Conservation (phyloP, 768 basidiomycete species). For the Macrolepiota albuminosa region DNA sequence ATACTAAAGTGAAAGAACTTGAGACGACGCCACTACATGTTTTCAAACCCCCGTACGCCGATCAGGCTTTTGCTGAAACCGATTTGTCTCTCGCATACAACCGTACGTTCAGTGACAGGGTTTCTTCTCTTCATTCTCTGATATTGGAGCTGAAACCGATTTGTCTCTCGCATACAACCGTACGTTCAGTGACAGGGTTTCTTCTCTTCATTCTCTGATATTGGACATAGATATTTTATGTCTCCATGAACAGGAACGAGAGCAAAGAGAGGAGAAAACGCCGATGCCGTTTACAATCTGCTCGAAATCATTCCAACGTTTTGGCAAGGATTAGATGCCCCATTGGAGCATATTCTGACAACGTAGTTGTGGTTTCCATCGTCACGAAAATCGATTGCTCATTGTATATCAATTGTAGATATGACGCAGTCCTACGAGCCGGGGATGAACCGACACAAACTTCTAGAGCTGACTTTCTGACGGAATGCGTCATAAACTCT, state of each 20-base stretch:
- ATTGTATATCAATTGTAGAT: constrained; percentile 32
- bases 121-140: too few relatives aligned
- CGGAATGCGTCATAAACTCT: constrained; percentile 47
- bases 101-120: constrained; percentile 32
- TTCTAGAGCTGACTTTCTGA: constrained; percentile 54
- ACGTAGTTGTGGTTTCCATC: constrained; percentile 35
- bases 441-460: constrained; percentile 40
- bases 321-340: constrained; percentile 48
- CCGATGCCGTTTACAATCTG: constrained; percentile 38
- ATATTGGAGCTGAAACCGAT: constrained; percentile 45
- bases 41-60: constrained; percentile 41
- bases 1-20: constrained; percentile 34
- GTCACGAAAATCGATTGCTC: neutral
- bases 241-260: constrained; percentile 20
- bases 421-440: constrained; percentile 55
- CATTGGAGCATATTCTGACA: constrained; percentile 54
- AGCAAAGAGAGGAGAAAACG: constrained; percentile 28
- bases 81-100: constrained; percentile 53
- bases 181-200: constrained; percentile 24
- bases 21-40: constrained; percentile 22
- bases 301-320: constrained; percentile 51
- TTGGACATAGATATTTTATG: constrained; percentile 35
- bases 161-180: constrained; percentile 51
- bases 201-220: neutral
- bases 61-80: constrained; percentile 37